Evolutionary conservation across 768 basidiomycete species (phyloP), one percentile per base, ranked within the genome.

Genomic region (Leccinum rimulosum): DNA sequence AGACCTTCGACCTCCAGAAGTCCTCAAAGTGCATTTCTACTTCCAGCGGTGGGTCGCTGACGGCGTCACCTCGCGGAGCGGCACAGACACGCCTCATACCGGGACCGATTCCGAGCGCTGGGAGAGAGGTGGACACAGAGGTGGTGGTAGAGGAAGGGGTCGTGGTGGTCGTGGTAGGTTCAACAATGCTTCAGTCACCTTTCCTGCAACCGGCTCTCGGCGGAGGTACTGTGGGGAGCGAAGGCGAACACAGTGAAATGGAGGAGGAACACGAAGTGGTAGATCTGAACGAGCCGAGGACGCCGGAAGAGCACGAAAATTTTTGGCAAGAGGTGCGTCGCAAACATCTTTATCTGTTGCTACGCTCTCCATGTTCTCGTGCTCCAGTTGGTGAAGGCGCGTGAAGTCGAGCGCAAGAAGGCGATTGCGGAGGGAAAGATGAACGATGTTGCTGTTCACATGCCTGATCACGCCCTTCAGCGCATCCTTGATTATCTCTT

Each of bases 401-500:
- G 91, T 52, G 89, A 93, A 66, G 68, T 71, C 3, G 91, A 92
- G 68, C 78, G 84, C 53, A 87, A 86, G 70, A 79, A 75, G 51
- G 89, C 89, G 15, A 94, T 97, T 55, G 80, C 85, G 1, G 84
- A 88, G 36, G 93, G 93, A 6, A 87, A 90, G 68, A 94, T 97
- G 84, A 89, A 92, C 61, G 93, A 93, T 8, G 55, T 25, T 55
- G 12, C 50, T 27, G 31, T n/a, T 5, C 43, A 1, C 35, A 19
- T 22, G 12, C 1, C 33, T 49, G 40, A 50, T 33, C 27, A 30
- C 47, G 14, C 36, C 10, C 33, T 3, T 19, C 53, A 95, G 93
- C 81, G 76, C 69, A 97, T 96, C 0, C 80, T 98, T 53, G 87
- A 98, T 73, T 98, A 99, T 71, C 84, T 99, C 30, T 95, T 98